phyloP scores from a whole-genome alignment of 1,139 yeast species.

The Yamadazyma atmosphaerica region DNA sequence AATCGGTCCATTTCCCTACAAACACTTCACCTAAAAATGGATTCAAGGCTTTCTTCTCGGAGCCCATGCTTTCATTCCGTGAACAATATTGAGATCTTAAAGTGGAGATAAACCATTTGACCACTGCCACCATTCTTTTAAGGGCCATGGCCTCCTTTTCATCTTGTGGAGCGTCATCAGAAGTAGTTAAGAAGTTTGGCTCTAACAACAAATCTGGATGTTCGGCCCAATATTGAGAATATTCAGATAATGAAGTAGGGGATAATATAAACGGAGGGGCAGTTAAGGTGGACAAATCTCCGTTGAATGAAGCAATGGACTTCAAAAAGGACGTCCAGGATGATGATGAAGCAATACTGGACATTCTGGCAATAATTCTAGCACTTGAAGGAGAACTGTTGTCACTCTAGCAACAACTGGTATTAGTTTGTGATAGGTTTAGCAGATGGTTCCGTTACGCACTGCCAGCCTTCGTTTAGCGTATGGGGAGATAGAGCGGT shows the following conservation, averaged over 20 bases:
- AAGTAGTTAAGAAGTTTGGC: slow-evolving; percentile 52
- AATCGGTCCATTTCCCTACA: slow-evolving; percentile 79
- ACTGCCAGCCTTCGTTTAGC: not conserved
- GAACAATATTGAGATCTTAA: slow-evolving; percentile 92
- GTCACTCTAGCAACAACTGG: slow-evolving; percentile 2
- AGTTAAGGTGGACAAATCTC: slow-evolving; percentile 88
- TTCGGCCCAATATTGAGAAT: slow-evolving; percentile 92
- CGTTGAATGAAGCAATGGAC: slow-evolving; percentile 90
- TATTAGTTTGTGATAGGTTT: too few species aligned
- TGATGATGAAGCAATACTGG: slow-evolving; percentile 34
- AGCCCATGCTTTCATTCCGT: slow-evolving; percentile 84
- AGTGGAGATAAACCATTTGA: slow-evolving; percentile 89
- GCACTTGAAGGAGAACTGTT: not conserved
- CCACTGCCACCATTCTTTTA: slow-evolving; percentile 73
- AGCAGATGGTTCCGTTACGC: too few species aligned
- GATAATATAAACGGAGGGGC: slow-evolving; percentile 98
- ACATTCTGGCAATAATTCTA: slow-evolving; percentile 17
- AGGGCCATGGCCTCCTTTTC: slow-evolving; percentile 54
- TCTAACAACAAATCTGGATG: slow-evolving; percentile 81
- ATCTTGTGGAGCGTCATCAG: slow-evolving; percentile 32
- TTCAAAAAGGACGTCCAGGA: slow-evolving; percentile 88
- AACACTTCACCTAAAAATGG: slow-evolving; percentile 94
- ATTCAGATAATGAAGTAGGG: slow-evolving; percentile 85
- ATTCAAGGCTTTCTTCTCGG: slow-evolving; percentile 93
- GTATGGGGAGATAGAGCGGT: too few species aligned